Conservation (phyloP, 495 filamentous ascomycete genomes). For the Trichoderma reesei region DNA sequence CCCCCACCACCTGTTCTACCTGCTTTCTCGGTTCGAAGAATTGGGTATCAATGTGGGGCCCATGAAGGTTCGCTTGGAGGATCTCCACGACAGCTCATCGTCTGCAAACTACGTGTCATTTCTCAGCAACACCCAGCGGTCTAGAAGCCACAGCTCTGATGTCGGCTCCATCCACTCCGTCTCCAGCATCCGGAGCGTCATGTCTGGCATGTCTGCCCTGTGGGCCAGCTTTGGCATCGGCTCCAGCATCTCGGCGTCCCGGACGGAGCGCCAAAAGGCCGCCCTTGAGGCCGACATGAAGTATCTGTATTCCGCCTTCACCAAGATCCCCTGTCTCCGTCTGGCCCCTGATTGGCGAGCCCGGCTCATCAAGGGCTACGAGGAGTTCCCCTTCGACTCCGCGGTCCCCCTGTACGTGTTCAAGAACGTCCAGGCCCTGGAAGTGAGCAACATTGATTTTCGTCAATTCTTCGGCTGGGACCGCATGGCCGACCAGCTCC, state of each 20-base stretch:
- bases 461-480: conserved; percentile 98
- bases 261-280: conserved; percentile 77
- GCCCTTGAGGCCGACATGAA: conserved; percentile 77
- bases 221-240: conserved; percentile 83
- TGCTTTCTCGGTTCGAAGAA: conserved; percentile 90
- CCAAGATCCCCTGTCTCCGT: conserved; percentile 88
- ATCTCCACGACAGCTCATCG: conserved; percentile 76
- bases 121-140: conserved; percentile 66
- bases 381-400: conserved; percentile 96
- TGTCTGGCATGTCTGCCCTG: conserved; percentile 87
- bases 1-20: conserved; percentile 95
- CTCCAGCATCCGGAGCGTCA: conserved; percentile 91
- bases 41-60: conserved; percentile 81
- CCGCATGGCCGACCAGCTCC: conserved; percentile 77
- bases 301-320: conserved; percentile 96
- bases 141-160: conserved; percentile 67
- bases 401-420: conserved; percentile 92
- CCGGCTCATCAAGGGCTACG: conserved; percentile 79
- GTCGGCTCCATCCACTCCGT: conserved; percentile 87
- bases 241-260: conserved; percentile 62
- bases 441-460: conserved; percentile 92
- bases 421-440: conserved; percentile 88
- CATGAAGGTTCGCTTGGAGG: conserved; percentile 93
- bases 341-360: conserved; percentile 85
- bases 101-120: conserved; percentile 95